phyloP scores from a whole-genome alignment of 495 filamentous ascomycete genomes.

The Daldinia grandis region DNA sequence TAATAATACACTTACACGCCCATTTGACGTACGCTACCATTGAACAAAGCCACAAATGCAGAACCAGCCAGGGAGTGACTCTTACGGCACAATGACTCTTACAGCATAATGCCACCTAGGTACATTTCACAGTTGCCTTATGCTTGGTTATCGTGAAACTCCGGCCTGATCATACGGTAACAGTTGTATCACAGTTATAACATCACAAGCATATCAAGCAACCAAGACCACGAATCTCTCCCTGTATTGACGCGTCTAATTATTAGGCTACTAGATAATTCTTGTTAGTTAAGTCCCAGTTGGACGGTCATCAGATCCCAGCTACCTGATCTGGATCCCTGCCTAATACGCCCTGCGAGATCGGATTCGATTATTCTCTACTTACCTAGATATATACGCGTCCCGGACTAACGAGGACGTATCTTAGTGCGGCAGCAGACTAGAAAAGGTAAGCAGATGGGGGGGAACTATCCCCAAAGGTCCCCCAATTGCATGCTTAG shows the following conservation, averaged over 20 bases:
- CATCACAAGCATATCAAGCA: not conserved
- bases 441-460: not conserved
- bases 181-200: not conserved
- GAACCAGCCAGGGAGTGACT: not conserved
- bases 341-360: constrained; percentile 13
- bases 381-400: constrained; percentile 19
- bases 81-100: constrained; percentile 9
- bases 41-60: not conserved
- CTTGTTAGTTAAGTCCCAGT: not conserved
- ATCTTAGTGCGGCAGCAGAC: not conserved
- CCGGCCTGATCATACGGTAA: not conserved
- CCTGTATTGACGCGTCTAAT: constrained; percentile 11
- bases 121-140: constrained; percentile 4
- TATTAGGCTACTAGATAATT: not conserved
- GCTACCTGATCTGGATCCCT: not conserved
- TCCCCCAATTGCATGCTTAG: not conserved
- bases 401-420: constrained; percentile 1
- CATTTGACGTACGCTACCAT: not conserved
- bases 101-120: not conserved
- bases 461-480: not conserved
- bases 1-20: not conserved
- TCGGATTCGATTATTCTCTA: constrained; percentile 7
- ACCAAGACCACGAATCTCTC: not conserved
- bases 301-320: not conserved
- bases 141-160: not conserved